Conservation (phyloP, 768 basidiomycete genomes). For the Termitomyces sp. region DNA sequence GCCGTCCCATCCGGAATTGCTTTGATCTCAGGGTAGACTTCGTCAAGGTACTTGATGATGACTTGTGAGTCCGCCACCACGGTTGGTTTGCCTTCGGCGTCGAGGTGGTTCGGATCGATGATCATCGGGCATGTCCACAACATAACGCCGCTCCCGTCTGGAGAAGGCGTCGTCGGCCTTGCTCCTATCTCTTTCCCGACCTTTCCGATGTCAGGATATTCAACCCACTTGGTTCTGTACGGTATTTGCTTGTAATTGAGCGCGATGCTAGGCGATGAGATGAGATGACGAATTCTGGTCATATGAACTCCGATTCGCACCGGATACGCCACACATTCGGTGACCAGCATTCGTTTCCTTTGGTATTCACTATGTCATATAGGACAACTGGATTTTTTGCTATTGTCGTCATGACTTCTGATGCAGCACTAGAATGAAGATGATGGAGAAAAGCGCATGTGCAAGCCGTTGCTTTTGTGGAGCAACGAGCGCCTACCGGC, state of each 20-base stretch:
- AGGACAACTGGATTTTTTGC: constrained; percentile 1
- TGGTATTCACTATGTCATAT: constrained; percentile 11
- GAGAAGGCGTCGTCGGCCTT: constrained; percentile 17
- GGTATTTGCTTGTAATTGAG: constrained; percentile 22
- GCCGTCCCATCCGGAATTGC: constrained; percentile 13
- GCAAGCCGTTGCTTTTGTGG: no score
- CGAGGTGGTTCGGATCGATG: constrained; percentile 10
- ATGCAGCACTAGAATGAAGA: neutral
- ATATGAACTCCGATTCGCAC: neutral
- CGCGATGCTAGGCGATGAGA: neutral
- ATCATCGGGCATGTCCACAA: constrained; percentile 14
- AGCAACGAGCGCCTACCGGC: no score
- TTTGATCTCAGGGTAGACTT: constrained; percentile 14
- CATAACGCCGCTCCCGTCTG: constrained; percentile 11
- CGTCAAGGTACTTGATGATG: constrained; percentile 16
- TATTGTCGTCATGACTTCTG: constrained; percentile 1
- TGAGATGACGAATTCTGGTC: neutral
- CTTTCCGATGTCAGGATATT: constrained; percentile 36
- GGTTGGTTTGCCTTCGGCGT: constrained; percentile 7
- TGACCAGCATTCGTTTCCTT: constrained; percentile 10
- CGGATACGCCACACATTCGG: constrained; percentile 13
- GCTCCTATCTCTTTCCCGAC: constrained; percentile 28
- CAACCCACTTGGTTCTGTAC: constrained; percentile 37
- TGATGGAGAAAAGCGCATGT: neutral
- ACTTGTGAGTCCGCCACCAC: constrained; percentile 12